These are phyloP conservation scores for Kalmanozyma brasiliensis DNA, from an alignment of 1,284 basidiomycete species.

Conservation along the genomic window DNA sequence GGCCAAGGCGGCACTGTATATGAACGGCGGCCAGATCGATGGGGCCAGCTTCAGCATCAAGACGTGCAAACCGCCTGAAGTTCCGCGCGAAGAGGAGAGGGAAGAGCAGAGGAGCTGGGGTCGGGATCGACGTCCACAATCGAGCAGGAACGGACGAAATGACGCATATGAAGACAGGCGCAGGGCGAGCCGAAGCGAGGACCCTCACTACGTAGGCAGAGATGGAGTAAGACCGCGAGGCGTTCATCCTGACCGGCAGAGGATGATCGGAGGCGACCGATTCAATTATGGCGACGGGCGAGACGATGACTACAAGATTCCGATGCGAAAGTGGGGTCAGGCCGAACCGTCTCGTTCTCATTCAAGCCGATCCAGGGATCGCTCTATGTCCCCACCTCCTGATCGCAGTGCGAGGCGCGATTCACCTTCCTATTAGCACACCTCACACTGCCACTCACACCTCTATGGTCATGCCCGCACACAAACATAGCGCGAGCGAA, in stretches of 20 bases:
- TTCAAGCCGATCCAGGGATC: neutral
- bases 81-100: neutral
- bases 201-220: too few species aligned
- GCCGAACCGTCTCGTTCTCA: neutral
- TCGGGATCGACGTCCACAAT: neutral
- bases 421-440: conserved; percentile 23
- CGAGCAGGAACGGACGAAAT: conserved; percentile 1
- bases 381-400: conserved; percentile 13
- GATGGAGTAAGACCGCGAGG: neutral
- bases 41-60: conserved; percentile 20
- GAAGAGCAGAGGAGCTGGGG: conserved; percentile 1
- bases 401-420: conserved; percentile 5
- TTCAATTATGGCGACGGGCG: neutral
- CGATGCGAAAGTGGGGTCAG: conserved; percentile 21
- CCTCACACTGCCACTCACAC: neutral
- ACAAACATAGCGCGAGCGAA: too few species aligned
- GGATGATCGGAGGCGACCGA: neutral
- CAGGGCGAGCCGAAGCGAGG: neutral
- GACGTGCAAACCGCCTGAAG: conserved; percentile 12
- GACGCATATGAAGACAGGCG: neutral
- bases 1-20: conserved; percentile 46
- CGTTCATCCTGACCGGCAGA: conserved; percentile 20
- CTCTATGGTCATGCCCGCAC: too few species aligned
- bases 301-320: neutral
- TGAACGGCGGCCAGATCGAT: conserved; percentile 59